Evolutionary conservation across 306 rosid genomes (phyloP).

Genomic region (Gillenia trifoliata): DNA sequence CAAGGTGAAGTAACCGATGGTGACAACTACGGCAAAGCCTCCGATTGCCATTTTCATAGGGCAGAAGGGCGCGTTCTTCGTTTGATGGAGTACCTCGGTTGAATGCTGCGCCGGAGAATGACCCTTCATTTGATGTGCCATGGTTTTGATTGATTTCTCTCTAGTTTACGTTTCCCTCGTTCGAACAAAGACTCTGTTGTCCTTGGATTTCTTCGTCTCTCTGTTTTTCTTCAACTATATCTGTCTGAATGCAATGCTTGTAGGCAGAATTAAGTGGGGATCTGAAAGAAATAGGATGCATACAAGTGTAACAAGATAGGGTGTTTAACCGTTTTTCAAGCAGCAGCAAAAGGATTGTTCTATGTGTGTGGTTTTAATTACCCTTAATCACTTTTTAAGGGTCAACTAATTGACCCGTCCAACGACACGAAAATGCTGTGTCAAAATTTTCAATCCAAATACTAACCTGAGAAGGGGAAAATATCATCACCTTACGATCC

Average conservation of each 20-base stretch:
- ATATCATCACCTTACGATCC: background rate
- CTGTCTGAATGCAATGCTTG: background rate
- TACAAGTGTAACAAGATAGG: background rate
- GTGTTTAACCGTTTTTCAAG: background rate
- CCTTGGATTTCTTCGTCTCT: background rate
- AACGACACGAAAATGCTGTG: background rate
- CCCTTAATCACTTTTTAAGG: slow-evolving; percentile 5
- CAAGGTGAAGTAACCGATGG: slow-evolving; percentile 44
- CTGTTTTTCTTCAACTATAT: background rate
- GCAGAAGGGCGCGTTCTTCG: slow-evolving; percentile 31
- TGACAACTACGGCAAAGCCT: slow-evolving; percentile 42
- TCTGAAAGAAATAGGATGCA: background rate
- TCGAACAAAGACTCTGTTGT: background rate
- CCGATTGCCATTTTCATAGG: slow-evolving; percentile 55
- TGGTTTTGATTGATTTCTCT: background rate
- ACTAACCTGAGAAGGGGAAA: too few species aligned
- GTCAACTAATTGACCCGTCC: background rate
- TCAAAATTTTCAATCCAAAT: background rate
- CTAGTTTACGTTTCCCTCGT: background rate
- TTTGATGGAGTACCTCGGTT: slow-evolving; percentile 48
- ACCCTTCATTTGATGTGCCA: slow-evolving; percentile 21
- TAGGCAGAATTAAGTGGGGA: background rate
- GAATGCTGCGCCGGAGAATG: slow-evolving; percentile 24
- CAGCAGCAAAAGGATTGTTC: background rate
- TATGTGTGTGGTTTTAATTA: background rate